Percentiles rank a stretch among this genome's conserved stretches.
Evolutionary conservation across 2,329 filamentous ascomycete species (phyloP).

Genomic region (Didymella pinodella): DNA sequence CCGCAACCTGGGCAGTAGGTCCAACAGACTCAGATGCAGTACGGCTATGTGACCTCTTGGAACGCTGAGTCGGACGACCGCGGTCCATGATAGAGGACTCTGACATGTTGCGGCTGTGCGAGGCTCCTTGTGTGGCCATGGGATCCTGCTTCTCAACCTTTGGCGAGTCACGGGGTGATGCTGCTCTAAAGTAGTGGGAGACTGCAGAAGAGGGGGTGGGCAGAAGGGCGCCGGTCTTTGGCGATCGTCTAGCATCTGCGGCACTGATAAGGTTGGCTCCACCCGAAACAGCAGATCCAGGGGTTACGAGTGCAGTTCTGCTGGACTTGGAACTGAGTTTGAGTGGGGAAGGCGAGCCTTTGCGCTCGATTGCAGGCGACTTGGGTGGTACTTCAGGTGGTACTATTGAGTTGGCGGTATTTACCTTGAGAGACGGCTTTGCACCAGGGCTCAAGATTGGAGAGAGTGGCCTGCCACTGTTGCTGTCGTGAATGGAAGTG

Average conservation of each 20-base stretch:
- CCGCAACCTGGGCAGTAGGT: conserved; percentile 31
- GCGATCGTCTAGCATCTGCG: conserved; percentile 43
- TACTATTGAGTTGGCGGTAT: conserved; percentile 38
- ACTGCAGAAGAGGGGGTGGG: conserved; percentile 44
- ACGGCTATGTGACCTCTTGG: conserved; percentile 44
- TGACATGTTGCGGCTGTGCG: conserved; percentile 48
- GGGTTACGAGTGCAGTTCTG: conserved; percentile 43
- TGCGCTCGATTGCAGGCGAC: conserved; percentile 45
- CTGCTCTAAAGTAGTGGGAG: conserved; percentile 43
- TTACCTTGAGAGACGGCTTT: conserved; percentile 43
- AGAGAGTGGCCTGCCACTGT: conserved; percentile 28
- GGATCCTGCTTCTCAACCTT: conserved; percentile 45
- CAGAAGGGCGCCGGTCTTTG: conserved; percentile 38
- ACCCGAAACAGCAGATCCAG: conserved; percentile 37
- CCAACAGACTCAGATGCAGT: conserved; percentile 47
- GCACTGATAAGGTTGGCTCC: conserved; percentile 39
- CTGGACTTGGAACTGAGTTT: conserved; percentile 44
- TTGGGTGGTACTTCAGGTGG: conserved; percentile 51
- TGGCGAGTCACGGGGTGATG: conserved; percentile 46
- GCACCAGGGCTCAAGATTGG: conserved; percentile 48
- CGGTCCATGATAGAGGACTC: conserved; percentile 51
- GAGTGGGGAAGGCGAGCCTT: conserved; percentile 45
- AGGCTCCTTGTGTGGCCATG: conserved; percentile 5
- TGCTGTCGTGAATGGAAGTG: conserved; percentile 27
- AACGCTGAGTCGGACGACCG: conserved; percentile 46